Evolutionary conservation across 2,329 filamentous ascomycete species (phyloP), one percentile per base, ranked within the genome.

Genomic region (Penicillium hordei): DNA sequence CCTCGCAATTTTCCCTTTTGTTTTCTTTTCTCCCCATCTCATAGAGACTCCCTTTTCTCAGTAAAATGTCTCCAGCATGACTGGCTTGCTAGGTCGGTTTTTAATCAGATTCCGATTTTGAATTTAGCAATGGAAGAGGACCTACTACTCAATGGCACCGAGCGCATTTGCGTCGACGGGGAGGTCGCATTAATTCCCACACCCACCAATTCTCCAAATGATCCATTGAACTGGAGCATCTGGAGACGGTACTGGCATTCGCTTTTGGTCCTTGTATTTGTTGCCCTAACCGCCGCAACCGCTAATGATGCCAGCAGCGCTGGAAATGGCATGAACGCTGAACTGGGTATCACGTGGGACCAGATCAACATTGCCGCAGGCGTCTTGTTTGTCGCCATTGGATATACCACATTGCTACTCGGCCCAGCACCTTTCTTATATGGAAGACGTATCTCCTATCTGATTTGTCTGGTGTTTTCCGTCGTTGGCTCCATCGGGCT

Each of bases 331-430:
- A 78, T 83, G 66, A 78, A 81, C 25, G 74, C 75, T 1, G 73
- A 84, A 45, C 74, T 82, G 19, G 80, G 78, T 10, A 83, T 85
- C 56, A 74, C 74, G 27, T 84, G 82, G 63, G 72, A 73, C 34
- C 75, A 79, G 6, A 82, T 83, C 70, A 84, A 85, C 52, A 83
- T 79, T 5, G 82, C 81, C n/a, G 82, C 82, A 0, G 83, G 82
- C 25, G 80, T 85, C 2, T 67, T 85, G 48, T 85, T 85, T 63
- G 65, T 82, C 34, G 81, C 78, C 3, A 84, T 85, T 52, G 83
- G 83, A 5, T 83, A 83, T 64, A 83, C 81, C 72, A 81, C 81
- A 1, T 68, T 85, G 48, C 72, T 85, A 15, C 77, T 81, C 34
- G 81, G 80, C 19, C 82, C 83, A 0, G 77, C 79, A 21, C 80